phyloP scores from a whole-genome alignment of 2,329 filamentous ascomycete species.

The Aspergillus candidus region DNA sequence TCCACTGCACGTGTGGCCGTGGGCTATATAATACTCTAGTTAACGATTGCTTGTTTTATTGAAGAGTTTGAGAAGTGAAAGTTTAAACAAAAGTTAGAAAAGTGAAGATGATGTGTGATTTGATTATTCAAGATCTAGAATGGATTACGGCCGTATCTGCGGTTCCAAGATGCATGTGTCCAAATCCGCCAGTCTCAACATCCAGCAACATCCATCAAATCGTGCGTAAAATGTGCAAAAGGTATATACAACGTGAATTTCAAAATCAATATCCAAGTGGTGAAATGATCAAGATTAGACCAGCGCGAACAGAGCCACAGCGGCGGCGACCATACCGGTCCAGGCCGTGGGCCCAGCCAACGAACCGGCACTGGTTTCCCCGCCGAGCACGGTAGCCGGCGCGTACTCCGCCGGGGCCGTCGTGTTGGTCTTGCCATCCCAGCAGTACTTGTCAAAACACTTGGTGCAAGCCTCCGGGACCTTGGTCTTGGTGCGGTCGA shows the following conservation, averaged over 20 bases:
- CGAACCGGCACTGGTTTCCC: conserved; percentile 2
- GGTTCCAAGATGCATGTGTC: too few relatives aligned
- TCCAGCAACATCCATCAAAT: too few relatives aligned
- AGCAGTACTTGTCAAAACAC: conserved; percentile 81
- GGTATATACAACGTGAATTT: background rate
- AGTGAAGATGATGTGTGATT: too few relatives aligned
- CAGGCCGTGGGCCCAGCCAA: background rate
- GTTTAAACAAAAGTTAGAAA: background rate
- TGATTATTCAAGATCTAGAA: too few relatives aligned
- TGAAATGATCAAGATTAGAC: background rate
- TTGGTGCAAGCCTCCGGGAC: conserved; percentile 63
- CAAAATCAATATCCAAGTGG: background rate
- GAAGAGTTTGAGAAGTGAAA: background rate
- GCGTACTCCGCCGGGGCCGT: conserved; percentile 36
- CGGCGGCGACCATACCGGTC: background rate
- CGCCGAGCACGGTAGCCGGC: conserved; percentile 24
- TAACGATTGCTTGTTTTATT: background rate
- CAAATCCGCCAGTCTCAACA: too few relatives aligned
- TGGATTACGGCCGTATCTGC: too few relatives aligned
- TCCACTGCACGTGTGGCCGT: conserved; percentile 1
- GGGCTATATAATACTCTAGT: too few relatives aligned
- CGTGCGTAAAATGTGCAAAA: too few relatives aligned
- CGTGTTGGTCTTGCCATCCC: conserved; percentile 63
- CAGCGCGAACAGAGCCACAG: conserved; percentile 2
- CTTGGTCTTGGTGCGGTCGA: conserved; percentile 60